Base-by-base conservation (phyloP, 441 rosid genomes). In the Populus hybrid region DNA sequence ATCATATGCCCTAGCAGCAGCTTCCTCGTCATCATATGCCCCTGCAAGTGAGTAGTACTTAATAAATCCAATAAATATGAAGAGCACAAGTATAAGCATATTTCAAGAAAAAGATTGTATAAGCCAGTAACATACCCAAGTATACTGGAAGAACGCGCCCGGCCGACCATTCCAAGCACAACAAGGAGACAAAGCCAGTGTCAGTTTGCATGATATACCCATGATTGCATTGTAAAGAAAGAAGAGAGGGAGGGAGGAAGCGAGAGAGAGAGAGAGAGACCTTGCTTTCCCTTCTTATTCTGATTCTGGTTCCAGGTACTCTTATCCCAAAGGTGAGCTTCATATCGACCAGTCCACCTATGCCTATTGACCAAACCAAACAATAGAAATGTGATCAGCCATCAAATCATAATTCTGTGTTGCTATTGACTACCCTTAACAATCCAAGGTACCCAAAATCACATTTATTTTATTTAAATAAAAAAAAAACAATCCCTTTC, bases 281-380 rank as follows among this genome's bases (percentile, higher is more conserved):
- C 99, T 92, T 93, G 97, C 83, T 87, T 84, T 80, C 95, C 94
- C 82, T 91, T 93, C 86, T 95, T 95, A 86, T 89, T 93, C 84
- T 95, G 98, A 83, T 89, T 86, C 83, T 87, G 87, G 79, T 95
- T 95, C 98, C 99, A 95, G 5, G 96, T 91, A 80, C 85, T 88
- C 85, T 92, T 95, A 77, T 95, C 98, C 99, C 98, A 95, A 24
- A 95, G 95, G 74, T 95, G 99, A 73, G 99, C 99, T 75, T 95
- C 99, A 72, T 86, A 95, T 80, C 98, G 88, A 70, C 98, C 98
- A 42, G 97, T 95, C 97, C 99, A 93, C 84, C 98, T 88, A 80
- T 93, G 99, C 84, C 98, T 95, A 81, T 80, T 26, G 67, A 75
- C 24, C 38, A 50, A 16, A 74, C 73, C 26, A 73, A 23, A 18